These are phyloP conservation scores for Coemansia reversa DNA, from an alignment of 192 early-diverging fungal genomes.

Conservation along the genomic window DNA sequence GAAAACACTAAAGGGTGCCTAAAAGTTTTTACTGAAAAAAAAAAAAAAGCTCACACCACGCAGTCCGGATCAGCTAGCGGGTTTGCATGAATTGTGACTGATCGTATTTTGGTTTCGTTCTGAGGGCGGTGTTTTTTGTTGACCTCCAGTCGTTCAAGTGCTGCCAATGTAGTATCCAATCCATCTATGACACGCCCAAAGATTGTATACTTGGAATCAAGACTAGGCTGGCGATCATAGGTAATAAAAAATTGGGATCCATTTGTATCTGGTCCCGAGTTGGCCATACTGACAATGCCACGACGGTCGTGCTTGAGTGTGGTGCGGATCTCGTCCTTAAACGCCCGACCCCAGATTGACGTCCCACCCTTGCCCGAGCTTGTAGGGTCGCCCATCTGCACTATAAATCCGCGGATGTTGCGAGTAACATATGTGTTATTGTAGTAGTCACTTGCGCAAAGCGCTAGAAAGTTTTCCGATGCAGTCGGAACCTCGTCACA, in stretches of 20 bases:
- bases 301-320: conserved; percentile 83
- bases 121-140: conserved; percentile 79
- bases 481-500: conserved; percentile 83
- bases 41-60: conserved; percentile 10
- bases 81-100: conserved; percentile 91
- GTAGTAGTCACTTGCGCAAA: conserved; percentile 95
- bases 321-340: conserved; percentile 78
- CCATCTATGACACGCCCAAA: conserved; percentile 81
- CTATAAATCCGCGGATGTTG: conserved; percentile 84
- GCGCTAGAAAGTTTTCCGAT: conserved; percentile 92
- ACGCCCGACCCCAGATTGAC: conserved; percentile 81
- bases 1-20: background rate
- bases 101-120: conserved; percentile 71
- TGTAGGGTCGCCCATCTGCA: conserved; percentile 89
- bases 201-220: conserved; percentile 86
- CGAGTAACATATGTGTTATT: conserved; percentile 81
- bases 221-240: conserved; percentile 79
- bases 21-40: background rate
- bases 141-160: conserved; percentile 83
- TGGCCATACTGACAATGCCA: conserved; percentile 92
- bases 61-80: conserved; percentile 74
- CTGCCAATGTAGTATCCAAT: conserved; percentile 74
- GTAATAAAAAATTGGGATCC: conserved; percentile 92
- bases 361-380: conserved; percentile 83
- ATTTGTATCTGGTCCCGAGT: conserved; percentile 85